These are phyloP conservation scores for Pseudofabraea citricarpa DNA, from an alignment of 2,329 filamentous ascomycete species.

Conservation along the genomic window DNA sequence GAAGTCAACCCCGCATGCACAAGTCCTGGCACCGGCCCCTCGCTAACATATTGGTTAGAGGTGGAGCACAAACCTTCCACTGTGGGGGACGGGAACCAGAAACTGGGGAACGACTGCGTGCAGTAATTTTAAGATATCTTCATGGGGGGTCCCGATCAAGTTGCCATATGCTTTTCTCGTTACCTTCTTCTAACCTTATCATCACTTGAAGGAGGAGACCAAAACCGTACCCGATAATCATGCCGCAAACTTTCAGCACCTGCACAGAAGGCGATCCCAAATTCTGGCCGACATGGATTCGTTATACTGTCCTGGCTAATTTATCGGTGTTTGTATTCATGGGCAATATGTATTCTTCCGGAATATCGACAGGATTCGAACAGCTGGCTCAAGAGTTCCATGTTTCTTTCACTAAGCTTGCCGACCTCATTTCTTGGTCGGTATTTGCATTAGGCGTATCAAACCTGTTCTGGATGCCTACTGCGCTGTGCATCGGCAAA, in stretches of 20 bases:
- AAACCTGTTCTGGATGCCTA: constrained; percentile 15
- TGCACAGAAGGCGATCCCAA: constrained; percentile 13
- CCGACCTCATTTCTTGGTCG: constrained; percentile 14
- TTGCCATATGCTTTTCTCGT: too few species aligned
- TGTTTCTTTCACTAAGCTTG: constrained; percentile 8
- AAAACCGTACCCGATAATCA: too few species aligned
- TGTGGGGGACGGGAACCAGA: too few species aligned
- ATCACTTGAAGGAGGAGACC: too few species aligned
- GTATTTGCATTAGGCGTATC: constrained; percentile 16
- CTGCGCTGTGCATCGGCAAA: constrained; percentile 28
- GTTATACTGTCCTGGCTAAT: constrained; percentile 12
- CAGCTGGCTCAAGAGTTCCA: constrained; percentile 14
- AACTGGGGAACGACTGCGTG: too few species aligned
- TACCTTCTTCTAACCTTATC: too few species aligned
- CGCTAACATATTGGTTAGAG: too few species aligned
- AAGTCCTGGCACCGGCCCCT: too few species aligned
- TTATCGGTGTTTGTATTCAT: constrained; percentile 16
- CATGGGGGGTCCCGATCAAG: too few species aligned
- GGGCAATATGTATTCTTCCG: constrained; percentile 10
- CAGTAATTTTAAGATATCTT: too few species aligned
- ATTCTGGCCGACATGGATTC: constrained; percentile 16
- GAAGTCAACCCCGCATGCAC: too few species aligned
- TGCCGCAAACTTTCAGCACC: background rate
- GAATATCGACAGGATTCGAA: constrained; percentile 14
- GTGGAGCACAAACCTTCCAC: too few species aligned